These are phyloP conservation scores for Aspergillus intermedius DNA, from an alignment of 2,329 filamentous ascomycete species.

Conservation along the genomic window DNA sequence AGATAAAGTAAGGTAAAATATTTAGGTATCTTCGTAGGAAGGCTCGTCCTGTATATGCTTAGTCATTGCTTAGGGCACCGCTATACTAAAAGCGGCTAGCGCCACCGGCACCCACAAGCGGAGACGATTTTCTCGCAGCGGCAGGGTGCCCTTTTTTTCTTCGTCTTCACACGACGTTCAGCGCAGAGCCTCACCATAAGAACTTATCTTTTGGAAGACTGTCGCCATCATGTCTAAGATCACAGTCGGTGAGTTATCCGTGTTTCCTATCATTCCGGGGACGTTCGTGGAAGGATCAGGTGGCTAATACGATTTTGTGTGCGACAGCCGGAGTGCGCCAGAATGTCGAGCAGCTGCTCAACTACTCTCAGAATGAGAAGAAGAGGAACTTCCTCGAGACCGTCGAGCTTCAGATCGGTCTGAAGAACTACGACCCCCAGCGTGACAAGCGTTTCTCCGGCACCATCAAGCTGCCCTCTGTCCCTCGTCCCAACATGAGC, in stretches of 20 bases:
- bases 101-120: constrained; percentile 31
- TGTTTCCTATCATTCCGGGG: not conserved
- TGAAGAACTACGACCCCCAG: constrained; percentile 99
- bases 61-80: constrained; percentile 16
- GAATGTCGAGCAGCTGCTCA: constrained; percentile 88
- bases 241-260: constrained; percentile 46
- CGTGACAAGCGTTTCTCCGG: constrained; percentile 99
- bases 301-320: constrained; percentile 7
- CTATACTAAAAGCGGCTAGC: constrained; percentile 21
- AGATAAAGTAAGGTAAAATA: too few relatives aligned
- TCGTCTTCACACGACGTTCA: constrained; percentile 26
- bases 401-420: constrained; percentile 75
- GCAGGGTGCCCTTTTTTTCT: constrained; percentile 19
- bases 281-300: not conserved
- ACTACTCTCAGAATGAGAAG: constrained; percentile 93
- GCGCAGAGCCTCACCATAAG: constrained; percentile 67
- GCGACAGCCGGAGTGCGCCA: constrained; percentile 77
- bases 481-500: constrained; percentile 86
- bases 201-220: constrained; percentile 84
- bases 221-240: constrained; percentile 56
- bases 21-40: not conserved
- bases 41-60: not conserved
- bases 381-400: constrained; percentile 98
- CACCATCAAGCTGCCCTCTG: constrained; percentile 88
- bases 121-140: constrained; percentile 28